Base-by-base conservation (phyloP, 2,329 filamentous ascomycete species). In the Calonectria fujianensis region DNA sequence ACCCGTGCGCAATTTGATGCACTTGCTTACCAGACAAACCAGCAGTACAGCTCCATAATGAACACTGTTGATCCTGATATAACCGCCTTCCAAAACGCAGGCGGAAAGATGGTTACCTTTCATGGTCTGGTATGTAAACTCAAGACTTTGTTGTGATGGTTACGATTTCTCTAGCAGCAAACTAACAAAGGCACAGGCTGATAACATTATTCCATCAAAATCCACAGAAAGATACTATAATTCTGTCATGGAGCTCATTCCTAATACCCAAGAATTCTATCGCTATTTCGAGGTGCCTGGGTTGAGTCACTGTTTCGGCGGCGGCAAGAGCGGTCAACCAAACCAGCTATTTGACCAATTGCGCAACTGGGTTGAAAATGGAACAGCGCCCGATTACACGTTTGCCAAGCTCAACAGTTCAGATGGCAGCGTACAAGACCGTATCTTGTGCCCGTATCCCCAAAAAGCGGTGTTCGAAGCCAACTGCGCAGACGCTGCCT, bases 291-390 rank as follows among this genome's bases (percentile, higher is more conserved):
- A 57, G 31, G 52, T 57, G 18, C 52, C 52, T 32, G 52, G 52
- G 10, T 8, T 57, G 31, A 16, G 52, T 3, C 52, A 57, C 52
- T 57, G 52, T 18, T 57, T 37, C 31, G 52, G 52, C 20, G 52
- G 52, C 7, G 52, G 31, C 13, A 59, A 59, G 11, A 59, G 54
- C 14, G 54, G 32, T 20, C 54, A 57, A 32, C 52, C 52, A 13
- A 59, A 59, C 27, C 31, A 59, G 8, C 54, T 59, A 5, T 59
- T 59, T 6, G 20, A 37, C 20, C 54, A 59, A 14, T 9, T 59
- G 3, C 54, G 54, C 31, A 37, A 20, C 54, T 59, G 54, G 32
- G 54, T 59, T n/a, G 54, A 59, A 37, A 59, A 59, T 6, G 54
- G 54, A 11, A 59, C 32, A 27, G 54, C 20, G 32, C 54, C 54